Percentiles rank a stretch among this genome's conserved stretches.
phyloP scores from a whole-genome alignment of 2,329 filamentous ascomycete genomes.

The Clarireedia paspali region DNA sequence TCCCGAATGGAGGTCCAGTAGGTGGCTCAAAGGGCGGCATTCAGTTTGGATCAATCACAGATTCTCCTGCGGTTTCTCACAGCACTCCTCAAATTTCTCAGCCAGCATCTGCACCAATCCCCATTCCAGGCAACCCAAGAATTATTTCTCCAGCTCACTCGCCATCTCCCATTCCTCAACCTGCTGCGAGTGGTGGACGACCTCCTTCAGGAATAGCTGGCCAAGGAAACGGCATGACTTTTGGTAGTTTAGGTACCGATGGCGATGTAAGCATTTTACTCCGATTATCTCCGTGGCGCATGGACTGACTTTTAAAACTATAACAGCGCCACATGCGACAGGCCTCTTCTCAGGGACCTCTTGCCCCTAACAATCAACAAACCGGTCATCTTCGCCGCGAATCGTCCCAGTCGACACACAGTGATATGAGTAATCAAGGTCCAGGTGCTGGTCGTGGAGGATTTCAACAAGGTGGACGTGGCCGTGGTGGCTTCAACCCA shows the following conservation, averaged over 20 bases:
- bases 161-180: conserved; percentile 88
- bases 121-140: conserved; percentile 60
- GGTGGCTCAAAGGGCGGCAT: conserved; percentile 56
- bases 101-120: conserved; percentile 45
- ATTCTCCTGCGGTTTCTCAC: conserved; percentile 59
- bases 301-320: conserved; percentile 21
- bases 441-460: conserved; percentile 42
- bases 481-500: conserved; percentile 50
- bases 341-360: conserved; percentile 51
- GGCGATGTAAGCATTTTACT: conserved; percentile 59
- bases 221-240: conserved; percentile 63
- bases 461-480: conserved; percentile 46
- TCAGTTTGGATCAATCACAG: conserved; percentile 72
- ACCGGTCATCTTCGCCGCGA: conserved; percentile 75
- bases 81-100: conserved; percentile 53
- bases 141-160: conserved; percentile 80
- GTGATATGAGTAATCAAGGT: conserved; percentile 58
- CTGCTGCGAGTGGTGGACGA: conserved; percentile 61
- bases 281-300: conserved; percentile 22
- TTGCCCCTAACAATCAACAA: conserved; percentile 52
- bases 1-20: conserved; percentile 67
- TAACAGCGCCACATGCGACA: conserved; percentile 61
- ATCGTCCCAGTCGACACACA: conserved; percentile 76
- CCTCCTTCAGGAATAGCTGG: conserved; percentile 70
- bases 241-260: conserved; percentile 77